These are phyloP conservation scores for Dendrostoma leiphaemia DNA, from an alignment of 2,329 filamentous ascomycete species.

Conservation along the genomic window DNA sequence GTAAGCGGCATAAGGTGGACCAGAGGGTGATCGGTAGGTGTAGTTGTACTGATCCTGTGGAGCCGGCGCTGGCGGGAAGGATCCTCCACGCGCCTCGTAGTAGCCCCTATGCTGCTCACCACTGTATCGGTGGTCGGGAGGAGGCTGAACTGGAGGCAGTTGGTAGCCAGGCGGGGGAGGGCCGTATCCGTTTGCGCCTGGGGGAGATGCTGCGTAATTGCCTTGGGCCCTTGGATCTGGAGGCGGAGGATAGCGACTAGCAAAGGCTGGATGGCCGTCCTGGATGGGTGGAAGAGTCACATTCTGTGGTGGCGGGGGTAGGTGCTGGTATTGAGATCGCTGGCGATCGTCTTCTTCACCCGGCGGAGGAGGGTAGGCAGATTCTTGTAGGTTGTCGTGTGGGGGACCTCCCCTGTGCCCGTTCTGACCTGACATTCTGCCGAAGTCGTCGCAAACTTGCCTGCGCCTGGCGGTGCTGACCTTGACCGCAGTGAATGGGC, in stretches of 20 bases:
- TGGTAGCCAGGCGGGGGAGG: constrained; percentile 28
- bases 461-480: background rate
- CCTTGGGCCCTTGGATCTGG: constrained; percentile 29
- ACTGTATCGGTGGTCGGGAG: constrained; percentile 17
- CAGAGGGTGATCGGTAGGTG: constrained; percentile 32
- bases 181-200: constrained; percentile 43
- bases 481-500: background rate
- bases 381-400: constrained; percentile 37
- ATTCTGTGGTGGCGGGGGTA: constrained; percentile 39
- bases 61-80: constrained; percentile 14
- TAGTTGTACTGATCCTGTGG: constrained; percentile 19
- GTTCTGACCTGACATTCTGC: constrained; percentile 37
- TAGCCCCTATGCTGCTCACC: constrained; percentile 21
- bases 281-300: constrained; percentile 51
- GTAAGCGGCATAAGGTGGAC: constrained; percentile 29
- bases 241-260: constrained; percentile 37
- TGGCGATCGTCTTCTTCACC: constrained; percentile 41
- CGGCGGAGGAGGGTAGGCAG: constrained; percentile 40
- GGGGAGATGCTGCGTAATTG: constrained; percentile 23
- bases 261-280: constrained; percentile 37
- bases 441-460: background rate
- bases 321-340: constrained; percentile 27
- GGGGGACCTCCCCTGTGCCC: constrained; percentile 32
- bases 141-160: constrained; percentile 22
- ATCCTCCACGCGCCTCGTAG: constrained; percentile 11